Base-by-base conservation (phyloP, 805 yeast species). In the Candida takata region DNA sequence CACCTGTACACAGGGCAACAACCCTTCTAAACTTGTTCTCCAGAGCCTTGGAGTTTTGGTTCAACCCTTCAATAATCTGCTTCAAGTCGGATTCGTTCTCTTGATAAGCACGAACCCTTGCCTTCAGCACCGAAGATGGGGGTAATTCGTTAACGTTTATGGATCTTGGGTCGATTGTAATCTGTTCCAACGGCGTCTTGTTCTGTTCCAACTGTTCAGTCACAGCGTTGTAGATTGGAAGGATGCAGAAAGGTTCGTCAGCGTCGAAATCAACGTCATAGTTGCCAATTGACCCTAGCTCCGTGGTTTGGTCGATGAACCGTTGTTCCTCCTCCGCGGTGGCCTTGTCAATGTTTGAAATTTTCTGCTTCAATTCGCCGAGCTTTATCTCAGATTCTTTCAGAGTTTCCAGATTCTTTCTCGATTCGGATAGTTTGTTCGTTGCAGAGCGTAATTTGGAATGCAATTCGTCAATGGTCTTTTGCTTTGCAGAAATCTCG, bases 1-100 rank as follows among this genome's bases (percentile, higher is more conserved):
- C 90, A 18, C 92, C 92, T 4, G 95, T 83, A 64, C 97, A 88
- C 34, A 86, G 66, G 19, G 95, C 77, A 25, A 90, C 87, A 13
- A 90, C 95, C 48, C 84, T 72, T 49, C 92, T 79, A 62, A 87
- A 92, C 57, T 90, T 90, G 19, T 67, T 63, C 49, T 83, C 90
- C 32, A 82, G 59, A 37, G 68, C 74, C 15, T 67, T 59, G 14
- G 80, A 75, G 9, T 76, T 69, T 12, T 71, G 57, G 27, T 67
- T 67, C 43, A 87, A 68, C 8, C 62, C 65, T 24, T 60, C 61
- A 27, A 85, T 67, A 33, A 82, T 69, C 3, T 57, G 52, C 24
- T 68, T 63, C 38, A 92, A 64, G 30, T 65, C 65, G 6, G 58
- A 60, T 49, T 84, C 84, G 51, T 90, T 84, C 45, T 74, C 72